A percentile compares a stretch with the other conserved stretches of the same genome.
phyloP scores from a whole-genome alignment of 306 rosid genomes.

The Cicer judaicum region DNA sequence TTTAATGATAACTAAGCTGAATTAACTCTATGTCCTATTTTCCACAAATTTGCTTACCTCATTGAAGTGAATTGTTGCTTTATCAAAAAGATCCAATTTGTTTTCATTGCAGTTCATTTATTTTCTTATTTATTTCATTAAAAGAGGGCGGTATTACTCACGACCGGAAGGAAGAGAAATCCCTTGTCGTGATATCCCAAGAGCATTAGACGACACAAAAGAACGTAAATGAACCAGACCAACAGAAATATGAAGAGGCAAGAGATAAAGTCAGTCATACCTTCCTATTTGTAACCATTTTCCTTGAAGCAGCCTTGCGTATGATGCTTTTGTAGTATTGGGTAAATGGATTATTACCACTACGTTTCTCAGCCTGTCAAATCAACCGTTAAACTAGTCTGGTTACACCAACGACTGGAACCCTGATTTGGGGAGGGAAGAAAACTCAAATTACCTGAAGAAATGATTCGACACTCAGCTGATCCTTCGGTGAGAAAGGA shows the following conservation, averaged over 20 bases:
- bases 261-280: conserved; percentile 51
- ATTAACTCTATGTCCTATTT: not conserved
- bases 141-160: not conserved
- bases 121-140: not conserved
- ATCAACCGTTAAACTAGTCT: conserved; percentile 36
- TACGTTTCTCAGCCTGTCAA: conserved; percentile 73
- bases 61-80: too few relatives aligned
- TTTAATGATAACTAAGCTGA: not conserved
- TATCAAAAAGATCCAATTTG: too few relatives aligned
- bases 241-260: not conserved
- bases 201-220: not conserved
- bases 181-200: not conserved
- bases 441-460: conserved; percentile 69
- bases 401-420: conserved; percentile 28
- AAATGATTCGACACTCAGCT: conserved; percentile 71
- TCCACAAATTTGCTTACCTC: not conserved
- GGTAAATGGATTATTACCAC: conserved; percentile 59
- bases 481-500: conserved; percentile 86
- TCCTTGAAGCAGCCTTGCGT: conserved; percentile 76
- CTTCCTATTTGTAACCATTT: conserved; percentile 58
- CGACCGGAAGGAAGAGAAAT: not conserved
- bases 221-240: not conserved
- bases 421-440: not conserved
- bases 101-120: too few relatives aligned
- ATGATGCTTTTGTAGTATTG: conserved; percentile 82